Base-by-base conservation (phyloP, 2,329 filamentous ascomycete species). In the Penicillium fuscoglaucum region DNA sequence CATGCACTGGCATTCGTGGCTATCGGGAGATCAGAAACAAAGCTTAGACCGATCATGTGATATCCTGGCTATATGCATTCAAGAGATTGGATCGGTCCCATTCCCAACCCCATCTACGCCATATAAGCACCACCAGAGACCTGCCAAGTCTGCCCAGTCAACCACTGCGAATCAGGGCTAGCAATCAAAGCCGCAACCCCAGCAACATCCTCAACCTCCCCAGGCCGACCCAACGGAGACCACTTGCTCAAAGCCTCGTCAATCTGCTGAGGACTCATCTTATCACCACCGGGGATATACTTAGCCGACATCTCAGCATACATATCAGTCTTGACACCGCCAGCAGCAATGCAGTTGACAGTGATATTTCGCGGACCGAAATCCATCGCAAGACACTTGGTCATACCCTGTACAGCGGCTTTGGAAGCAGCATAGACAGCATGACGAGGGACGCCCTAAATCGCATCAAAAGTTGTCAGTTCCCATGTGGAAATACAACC, bases 131-230 rank as follows among this genome's bases (percentile, higher is more conserved):
- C 65, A 10, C 65, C 63, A 33, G 60, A 65, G 28, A 64, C 65
- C 39, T 65, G 60, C 41, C 65, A 66, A 26, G 63, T 67, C 59
- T 67, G 65, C 2, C 65, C 65, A n/a, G 65, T 67, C 62, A 67
- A 52, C 65, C 65, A 67, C 58, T 67, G 65, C 24, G 63, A 64
- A 7, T 67, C 65, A 5, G 55, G 55, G 37, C 63, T 67, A 39
- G 65, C 65, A 66, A 67, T 66, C 58, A 67, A 58, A 12, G 57
- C 47, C 13, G 58, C 65, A 54, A 66, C 62, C 5, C 60, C 62
- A 19, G 65, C 52, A 45, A 67, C 60, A 59, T 67, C 65, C 21
- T 61, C 61, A 8, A 63, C 58, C 17, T 65, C 48, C 5, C 65
- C 65, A 28, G 60, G 58, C 10, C 65, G 51, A 45, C 62, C 62